Base-by-base conservation (phyloP, 495 filamentous ascomycete species). In the Tuber aestivum region DNA sequence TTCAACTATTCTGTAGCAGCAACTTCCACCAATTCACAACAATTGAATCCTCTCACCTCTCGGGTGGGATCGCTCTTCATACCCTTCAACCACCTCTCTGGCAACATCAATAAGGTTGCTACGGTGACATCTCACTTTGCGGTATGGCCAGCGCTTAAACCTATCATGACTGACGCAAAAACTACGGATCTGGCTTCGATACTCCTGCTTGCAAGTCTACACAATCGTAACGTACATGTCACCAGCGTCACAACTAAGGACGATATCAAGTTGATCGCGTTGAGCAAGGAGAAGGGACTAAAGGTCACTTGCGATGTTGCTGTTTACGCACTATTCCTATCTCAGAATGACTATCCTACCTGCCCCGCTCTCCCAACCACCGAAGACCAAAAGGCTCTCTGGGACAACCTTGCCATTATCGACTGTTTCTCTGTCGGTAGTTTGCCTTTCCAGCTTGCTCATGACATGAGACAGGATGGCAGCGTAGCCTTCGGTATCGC, bases 61-160 rank as follows among this genome's bases (percentile, higher is more conserved):
- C 92, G 94, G 74, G 92, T 95, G 74, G 93, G 93, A 10, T 94
- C 93, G 37, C 86, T 95, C 32, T 95, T 94, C 85, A 92, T 95
- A 71, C 93, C 93, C 0, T 95, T 95, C 88, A 93, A 95, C 83
- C 92, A 94, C 82, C 85, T 94, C 14, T 92, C 92, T 35, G 92
- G 91, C 77, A 94, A 94, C 82, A 94, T 95, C 84, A 94, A 90
- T 87, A 93, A 93, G 85, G 92, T 94, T 56, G 91, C 93, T 27
- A 89, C 92, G 7, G 91, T 95, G 70, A 92, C 91, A 75, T 90
- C 89, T 71, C 93, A 95, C 85, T 95, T 95, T 78, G 90, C 89
- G 72, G 88, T 89, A 35, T 95, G 93, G 93, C 93, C 93, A 40
- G 87, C 87, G 4, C 90, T 89, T 85, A 95, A 95, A 85, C 92